Percentiles rank a stretch among this genome's conserved stretches.
Conservation (phyloP, 164 flowering plant species). For the Dillenia suffruticosa region DNA sequence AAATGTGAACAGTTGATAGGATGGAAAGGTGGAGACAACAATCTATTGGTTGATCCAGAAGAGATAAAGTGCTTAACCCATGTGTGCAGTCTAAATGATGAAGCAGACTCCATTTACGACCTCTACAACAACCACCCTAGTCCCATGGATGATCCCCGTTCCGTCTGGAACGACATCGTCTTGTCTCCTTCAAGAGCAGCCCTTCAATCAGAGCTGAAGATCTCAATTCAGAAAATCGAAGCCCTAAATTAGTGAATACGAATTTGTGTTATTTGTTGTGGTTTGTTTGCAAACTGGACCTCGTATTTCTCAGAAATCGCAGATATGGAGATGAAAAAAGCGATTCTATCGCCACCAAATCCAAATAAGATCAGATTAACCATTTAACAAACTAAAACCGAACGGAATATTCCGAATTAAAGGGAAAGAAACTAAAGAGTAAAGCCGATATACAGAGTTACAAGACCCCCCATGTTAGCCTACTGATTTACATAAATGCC, state of each 20-base stretch:
- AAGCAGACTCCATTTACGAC: constrained; percentile 69
- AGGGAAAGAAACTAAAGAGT: not conserved
- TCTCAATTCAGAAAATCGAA: constrained; percentile 47
- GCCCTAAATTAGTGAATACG: too few species aligned
- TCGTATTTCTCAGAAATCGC: too few species aligned
- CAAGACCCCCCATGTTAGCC: not conserved
- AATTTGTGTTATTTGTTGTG: too few species aligned
- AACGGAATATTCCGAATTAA: too few species aligned
- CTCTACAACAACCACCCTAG: constrained; percentile 36
- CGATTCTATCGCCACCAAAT: too few species aligned
- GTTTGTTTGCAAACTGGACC: too few species aligned
- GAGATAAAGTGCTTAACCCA: constrained; percentile 50
- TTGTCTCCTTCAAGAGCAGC: constrained; percentile 42
- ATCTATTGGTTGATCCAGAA: constrained; percentile 63
- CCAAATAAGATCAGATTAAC: too few species aligned
- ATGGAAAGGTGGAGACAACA: constrained; percentile 70
- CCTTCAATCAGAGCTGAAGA: constrained; percentile 47
- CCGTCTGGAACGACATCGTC: constrained; percentile 64
- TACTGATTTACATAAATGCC: constrained; percentile 4
- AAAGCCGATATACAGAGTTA: not conserved
- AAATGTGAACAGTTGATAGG: constrained; percentile 57
- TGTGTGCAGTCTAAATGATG: constrained; percentile 45
- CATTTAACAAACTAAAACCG: too few species aligned
- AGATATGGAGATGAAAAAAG: too few species aligned
- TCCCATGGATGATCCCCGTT: constrained; percentile 21